phyloP scores from a whole-genome alignment of 257 asterid genomes.

The Fraxinus cuspidata region DNA sequence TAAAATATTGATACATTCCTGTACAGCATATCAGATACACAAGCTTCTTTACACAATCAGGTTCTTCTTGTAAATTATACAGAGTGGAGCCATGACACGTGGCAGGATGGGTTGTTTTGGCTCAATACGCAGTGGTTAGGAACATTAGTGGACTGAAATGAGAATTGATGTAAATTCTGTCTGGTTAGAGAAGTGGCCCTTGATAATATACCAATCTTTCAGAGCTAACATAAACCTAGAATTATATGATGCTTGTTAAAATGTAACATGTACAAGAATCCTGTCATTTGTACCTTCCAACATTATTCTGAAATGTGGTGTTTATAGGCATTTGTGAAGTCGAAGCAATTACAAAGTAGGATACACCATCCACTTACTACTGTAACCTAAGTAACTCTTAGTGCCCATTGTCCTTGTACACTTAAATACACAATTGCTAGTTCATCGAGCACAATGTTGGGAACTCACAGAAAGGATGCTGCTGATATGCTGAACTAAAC shows the following conservation, averaged over 20 bases:
- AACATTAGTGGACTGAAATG: neutral
- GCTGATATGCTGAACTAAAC: neutral
- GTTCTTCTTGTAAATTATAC: neutral
- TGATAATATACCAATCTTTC: neutral
- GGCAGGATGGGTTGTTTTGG: neutral
- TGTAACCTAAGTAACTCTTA: neutral
- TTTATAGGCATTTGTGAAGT: neutral
- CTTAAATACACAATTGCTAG: neutral
- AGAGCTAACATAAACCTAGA: neutral
- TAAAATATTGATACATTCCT: neutral
- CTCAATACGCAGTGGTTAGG: neutral
- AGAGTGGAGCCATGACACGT: no score
- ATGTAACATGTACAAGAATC: neutral
- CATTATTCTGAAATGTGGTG: neutral
- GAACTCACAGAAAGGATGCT: neutral
- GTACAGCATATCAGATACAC: conserved; percentile 4
- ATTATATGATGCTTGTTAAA: neutral
- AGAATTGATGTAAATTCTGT: neutral
- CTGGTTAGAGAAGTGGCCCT: neutral
- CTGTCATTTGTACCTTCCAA: neutral
- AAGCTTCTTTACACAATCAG: neutral
- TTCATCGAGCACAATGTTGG: neutral
- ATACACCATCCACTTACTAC: neutral
- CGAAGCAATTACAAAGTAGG: neutral
- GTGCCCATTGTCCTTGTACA: neutral